Conservation (phyloP, 2,329 filamentous ascomycete genomes). For the Neurospora sp. region DNA sequence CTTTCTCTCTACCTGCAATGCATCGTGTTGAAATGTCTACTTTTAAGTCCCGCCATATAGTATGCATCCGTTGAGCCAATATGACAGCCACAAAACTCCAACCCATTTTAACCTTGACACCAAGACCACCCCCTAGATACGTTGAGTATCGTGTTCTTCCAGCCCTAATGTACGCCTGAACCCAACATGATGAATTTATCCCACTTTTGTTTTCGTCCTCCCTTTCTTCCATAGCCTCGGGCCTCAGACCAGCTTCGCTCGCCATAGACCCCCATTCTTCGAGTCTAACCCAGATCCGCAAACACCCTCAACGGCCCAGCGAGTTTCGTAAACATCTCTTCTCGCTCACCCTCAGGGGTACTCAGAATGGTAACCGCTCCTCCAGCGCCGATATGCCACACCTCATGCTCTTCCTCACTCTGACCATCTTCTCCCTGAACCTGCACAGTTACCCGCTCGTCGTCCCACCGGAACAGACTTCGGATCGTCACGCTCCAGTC, state of each 20-base stretch:
- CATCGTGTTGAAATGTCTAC: background rate
- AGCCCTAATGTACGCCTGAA: background rate
- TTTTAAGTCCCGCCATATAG: background rate
- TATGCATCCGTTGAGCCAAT: constrained; percentile 15
- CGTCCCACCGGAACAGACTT: constrained; percentile 65
- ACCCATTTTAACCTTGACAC: background rate
- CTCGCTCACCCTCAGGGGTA: constrained; percentile 68
- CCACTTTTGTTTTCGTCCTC: background rate
- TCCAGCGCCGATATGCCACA: constrained; percentile 81
- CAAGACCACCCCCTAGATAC: constrained; percentile 5
- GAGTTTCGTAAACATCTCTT: constrained; percentile 81
- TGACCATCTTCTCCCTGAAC: constrained; percentile 29
- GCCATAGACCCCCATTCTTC: constrained; percentile 1
- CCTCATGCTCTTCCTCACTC: constrained; percentile 33
- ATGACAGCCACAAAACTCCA: background rate
- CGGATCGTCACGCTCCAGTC: constrained; percentile 91
- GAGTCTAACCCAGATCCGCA: constrained; percentile 15
- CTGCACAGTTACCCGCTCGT: constrained; percentile 31
- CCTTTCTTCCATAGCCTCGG: constrained; percentile 18
- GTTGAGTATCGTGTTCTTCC: constrained; percentile 19
- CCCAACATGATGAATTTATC: background rate
- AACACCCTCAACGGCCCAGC: constrained; percentile 47
- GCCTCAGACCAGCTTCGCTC: constrained; percentile 3
- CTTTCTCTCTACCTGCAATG: background rate
- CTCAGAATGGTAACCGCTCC: constrained; percentile 84